phyloP scores from a whole-genome alignment of 345 rosid genomes.

The Gossypium stocksii region DNA sequence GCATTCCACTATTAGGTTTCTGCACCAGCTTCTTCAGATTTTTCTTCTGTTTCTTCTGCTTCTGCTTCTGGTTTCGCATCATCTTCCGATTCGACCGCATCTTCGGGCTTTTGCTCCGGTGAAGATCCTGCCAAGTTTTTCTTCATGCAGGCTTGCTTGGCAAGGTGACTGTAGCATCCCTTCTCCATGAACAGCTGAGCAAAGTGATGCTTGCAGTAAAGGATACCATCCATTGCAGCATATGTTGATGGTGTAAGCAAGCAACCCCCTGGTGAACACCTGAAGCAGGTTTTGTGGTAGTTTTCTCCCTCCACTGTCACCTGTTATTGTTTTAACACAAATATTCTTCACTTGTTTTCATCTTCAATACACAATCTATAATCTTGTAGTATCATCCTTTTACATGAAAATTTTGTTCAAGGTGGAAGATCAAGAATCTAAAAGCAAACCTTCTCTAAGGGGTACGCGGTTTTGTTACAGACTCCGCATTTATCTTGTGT shows the following conservation, averaged over 20 bases:
- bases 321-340: constrained; percentile 28
- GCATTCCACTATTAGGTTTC: background rate
- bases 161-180: constrained; percentile 25
- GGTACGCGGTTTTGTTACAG: constrained; percentile 75
- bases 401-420: no score
- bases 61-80: background rate
- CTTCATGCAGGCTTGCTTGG: background rate
- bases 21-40: background rate
- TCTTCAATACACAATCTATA: no score
- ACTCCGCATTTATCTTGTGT: constrained; percentile 77
- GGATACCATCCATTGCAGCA: constrained; percentile 69
- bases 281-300: constrained; percentile 88
- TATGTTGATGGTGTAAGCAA: constrained; percentile 64
- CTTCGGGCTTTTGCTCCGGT: background rate
- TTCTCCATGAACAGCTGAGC: constrained; percentile 79
- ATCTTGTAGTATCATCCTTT: no score
- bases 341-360: no score
- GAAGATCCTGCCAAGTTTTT: background rate
- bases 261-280: constrained; percentile 78
- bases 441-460: constrained; percentile 66
- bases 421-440: background rate
- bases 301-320: constrained; percentile 80
- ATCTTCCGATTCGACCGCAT: background rate
- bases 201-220: constrained; percentile 87
- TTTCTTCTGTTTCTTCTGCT: background rate